phyloP scores from a whole-genome alignment of 306 rosid genomes.

The Adenanthera pavonina region DNA sequence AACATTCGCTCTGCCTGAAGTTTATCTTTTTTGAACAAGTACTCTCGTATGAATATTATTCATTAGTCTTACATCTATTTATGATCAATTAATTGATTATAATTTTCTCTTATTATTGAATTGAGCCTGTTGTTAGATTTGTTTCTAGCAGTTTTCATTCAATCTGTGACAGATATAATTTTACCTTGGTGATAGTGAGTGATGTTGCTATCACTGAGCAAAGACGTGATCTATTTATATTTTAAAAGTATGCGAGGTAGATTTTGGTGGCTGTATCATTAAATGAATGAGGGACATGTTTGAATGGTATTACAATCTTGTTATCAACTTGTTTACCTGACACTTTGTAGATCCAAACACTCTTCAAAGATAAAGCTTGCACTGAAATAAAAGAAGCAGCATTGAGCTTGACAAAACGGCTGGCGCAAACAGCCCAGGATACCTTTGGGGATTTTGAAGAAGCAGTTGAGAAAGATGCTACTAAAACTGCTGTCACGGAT shows the following conservation, averaged over 20 bases:
- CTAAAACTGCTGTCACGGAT: slow-evolving; percentile 93
- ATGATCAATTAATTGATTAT: slow-evolving; percentile 9
- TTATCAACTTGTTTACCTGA: slow-evolving; percentile 26
- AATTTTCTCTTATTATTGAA: slow-evolving; percentile 4
- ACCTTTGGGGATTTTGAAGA: slow-evolving; percentile 98
- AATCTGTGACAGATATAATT: slow-evolving; percentile 5
- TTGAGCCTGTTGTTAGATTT: slow-evolving; percentile 17
- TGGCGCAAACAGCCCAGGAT: slow-evolving; percentile 90
- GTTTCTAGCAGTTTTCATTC: neutral
- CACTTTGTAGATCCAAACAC: slow-evolving; percentile 72
- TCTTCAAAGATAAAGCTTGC: slow-evolving; percentile 88
- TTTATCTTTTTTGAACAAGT: neutral
- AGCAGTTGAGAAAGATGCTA: slow-evolving; percentile 96
- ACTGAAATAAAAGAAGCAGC: slow-evolving; percentile 82
- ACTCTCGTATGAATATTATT: neutral
- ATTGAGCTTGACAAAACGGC: slow-evolving; percentile 78
- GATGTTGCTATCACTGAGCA: neutral
- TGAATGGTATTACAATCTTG: slow-evolving; percentile 27
- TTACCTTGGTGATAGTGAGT: slow-evolving; percentile 2
- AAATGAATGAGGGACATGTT: slow-evolving; percentile 18
- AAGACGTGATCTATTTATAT: slow-evolving; percentile 24
- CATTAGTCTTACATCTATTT: slow-evolving; percentile 18
- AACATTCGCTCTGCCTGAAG: slow-evolving; percentile 4
- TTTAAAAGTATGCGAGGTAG: neutral
- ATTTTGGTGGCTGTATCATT: slow-evolving; percentile 31